Percentiles rank a stretch among this genome's conserved stretches.
These are phyloP conservation scores for Pichia deserticola DNA, from an alignment of 805 yeast species.

Conservation along the genomic window DNA sequence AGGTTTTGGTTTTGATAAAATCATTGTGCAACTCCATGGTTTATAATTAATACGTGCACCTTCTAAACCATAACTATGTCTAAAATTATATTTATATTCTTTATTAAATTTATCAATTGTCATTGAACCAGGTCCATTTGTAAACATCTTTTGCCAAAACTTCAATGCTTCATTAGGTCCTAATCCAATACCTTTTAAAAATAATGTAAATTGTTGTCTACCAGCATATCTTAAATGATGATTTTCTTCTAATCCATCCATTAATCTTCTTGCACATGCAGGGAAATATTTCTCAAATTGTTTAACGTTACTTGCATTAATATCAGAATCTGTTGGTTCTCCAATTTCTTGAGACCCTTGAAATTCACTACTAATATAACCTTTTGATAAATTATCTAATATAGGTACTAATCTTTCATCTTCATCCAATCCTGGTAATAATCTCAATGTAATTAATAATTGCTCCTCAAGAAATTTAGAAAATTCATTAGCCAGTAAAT, in stretches of 20 bases:
- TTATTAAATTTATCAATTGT: constrained; percentile 73
- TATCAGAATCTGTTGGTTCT: constrained; percentile 30
- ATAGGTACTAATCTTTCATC: constrained; percentile 86
- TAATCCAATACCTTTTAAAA: constrained; percentile 85
- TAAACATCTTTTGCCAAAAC: constrained; percentile 76
- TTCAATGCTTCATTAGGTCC: constrained; percentile 78
- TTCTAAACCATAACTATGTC: constrained; percentile 87
- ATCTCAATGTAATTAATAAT: constrained; percentile 62
- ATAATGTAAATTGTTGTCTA: constrained; percentile 78
- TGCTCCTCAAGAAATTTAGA: constrained; percentile 41
- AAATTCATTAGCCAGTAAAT: constrained; percentile 64
- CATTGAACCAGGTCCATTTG: constrained; percentile 39
- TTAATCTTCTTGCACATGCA: constrained; percentile 55
- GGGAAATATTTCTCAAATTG: constrained; percentile 65
- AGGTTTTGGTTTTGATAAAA: constrained; percentile 66
- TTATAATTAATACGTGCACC: constrained; percentile 81
- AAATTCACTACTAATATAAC: constrained; percentile 53
- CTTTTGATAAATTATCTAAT: constrained; percentile 66
- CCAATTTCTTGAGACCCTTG: constrained; percentile 14
- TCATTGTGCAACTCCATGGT: constrained; percentile 80
- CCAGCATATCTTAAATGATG: constrained; percentile 78
- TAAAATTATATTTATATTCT: constrained; percentile 80
- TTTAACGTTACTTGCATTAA: constrained; percentile 57
- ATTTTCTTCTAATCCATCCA: constrained; percentile 47
- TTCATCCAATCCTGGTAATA: constrained; percentile 80